A percentile compares a stretch with the other conserved stretches of the same genome.
These are phyloP conservation scores for Nakazawaea siamensis DNA, from an alignment of 805 yeast species.

Conservation along the genomic window DNA sequence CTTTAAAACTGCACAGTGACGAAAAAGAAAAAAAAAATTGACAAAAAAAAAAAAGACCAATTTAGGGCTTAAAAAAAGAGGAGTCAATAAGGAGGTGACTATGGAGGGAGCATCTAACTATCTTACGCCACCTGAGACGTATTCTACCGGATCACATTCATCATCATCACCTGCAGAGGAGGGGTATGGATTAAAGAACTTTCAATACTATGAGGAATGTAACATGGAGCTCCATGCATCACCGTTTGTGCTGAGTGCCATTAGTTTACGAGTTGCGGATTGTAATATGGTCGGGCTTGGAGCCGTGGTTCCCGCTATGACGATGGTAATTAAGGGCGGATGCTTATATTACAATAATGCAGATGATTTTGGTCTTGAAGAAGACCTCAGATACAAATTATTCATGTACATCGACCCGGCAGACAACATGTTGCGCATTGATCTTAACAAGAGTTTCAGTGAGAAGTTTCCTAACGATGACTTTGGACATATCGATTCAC, in stretches of 20 bases:
- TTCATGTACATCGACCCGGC: slow-evolving; percentile 5
- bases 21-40: too few relatives aligned
- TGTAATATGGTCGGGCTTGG: slow-evolving; percentile 5
- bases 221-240: slow-evolving; percentile 4
- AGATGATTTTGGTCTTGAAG: slow-evolving; percentile 1
- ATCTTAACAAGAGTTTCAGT: slow-evolving; percentile 4
- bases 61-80: neutral
- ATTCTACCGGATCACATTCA: neutral
- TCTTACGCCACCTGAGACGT: slow-evolving; percentile 1
- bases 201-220: neutral
- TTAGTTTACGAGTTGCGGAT: neutral
- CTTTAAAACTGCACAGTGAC: too few relatives aligned
- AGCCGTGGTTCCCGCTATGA: slow-evolving; percentile 1
- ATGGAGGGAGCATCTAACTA: neutral
- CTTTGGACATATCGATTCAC: slow-evolving; percentile 3
- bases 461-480: slow-evolving; percentile 7
- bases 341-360: slow-evolving; percentile 4
- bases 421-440: slow-evolving; percentile 3
- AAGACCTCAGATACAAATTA: slow-evolving; percentile 1
- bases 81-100: neutral
- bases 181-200: neutral
- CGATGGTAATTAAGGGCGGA: slow-evolving; percentile 1
- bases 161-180: neutral
- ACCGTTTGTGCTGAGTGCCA: slow-evolving; percentile 2
- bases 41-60: neutral